Evolutionary conservation across 176 grass and related monocot species (phyloP).

Genomic region (Puya raimondii): DNA sequence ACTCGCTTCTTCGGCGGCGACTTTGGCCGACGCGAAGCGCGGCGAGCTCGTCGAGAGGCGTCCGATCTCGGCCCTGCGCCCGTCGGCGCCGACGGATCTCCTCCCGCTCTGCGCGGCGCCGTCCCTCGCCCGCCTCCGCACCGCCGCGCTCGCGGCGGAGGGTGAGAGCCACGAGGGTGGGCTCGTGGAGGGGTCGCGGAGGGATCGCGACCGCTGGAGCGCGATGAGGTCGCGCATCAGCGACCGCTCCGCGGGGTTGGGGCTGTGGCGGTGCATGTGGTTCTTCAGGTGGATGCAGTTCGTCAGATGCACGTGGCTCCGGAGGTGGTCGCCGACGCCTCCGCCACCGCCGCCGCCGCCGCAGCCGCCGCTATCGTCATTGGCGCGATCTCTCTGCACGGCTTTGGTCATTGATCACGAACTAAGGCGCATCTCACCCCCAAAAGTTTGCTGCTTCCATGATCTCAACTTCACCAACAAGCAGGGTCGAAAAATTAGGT

Average conservation of each 20-base stretch:
- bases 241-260: constrained; percentile 31
- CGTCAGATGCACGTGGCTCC: constrained; percentile 72
- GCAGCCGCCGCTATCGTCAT: constrained; percentile 26
- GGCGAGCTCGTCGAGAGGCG: neutral
- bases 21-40: neutral
- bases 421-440: neutral
- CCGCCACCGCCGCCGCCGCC: constrained; percentile 7
- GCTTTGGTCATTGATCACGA: neutral
- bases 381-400: neutral
- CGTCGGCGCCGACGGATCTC: neutral
- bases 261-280: constrained; percentile 44
- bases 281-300: constrained; percentile 79
- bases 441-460: too few species aligned
- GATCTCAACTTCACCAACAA: too few species aligned
- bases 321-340: constrained; percentile 33
- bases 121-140: constrained; percentile 16
- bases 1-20: neutral
- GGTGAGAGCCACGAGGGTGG: constrained; percentile 37
- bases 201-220: constrained; percentile 67
- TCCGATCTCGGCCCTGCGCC: neutral
- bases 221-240: constrained; percentile 75
- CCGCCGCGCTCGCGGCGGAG: constrained; percentile 3
- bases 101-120: neutral
- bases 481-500: too few species aligned
- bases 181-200: constrained; percentile 71